These are phyloP conservation scores for Debaryomyces hansenii DNA, from an alignment of 805 yeast species.

Conservation along the genomic window DNA sequence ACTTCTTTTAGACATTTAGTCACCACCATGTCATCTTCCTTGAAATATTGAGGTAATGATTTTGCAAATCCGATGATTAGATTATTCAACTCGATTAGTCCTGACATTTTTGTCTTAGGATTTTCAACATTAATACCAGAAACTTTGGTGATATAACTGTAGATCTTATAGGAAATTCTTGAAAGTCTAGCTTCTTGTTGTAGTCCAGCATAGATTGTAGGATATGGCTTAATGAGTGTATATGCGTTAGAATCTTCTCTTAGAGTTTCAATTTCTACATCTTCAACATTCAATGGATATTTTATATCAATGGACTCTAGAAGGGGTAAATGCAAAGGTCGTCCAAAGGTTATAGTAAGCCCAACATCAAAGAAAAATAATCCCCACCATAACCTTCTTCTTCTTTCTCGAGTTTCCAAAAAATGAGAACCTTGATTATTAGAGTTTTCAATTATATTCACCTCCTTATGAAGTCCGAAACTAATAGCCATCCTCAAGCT, in stretches of 20 bases:
- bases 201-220: slow-evolving; percentile 60
- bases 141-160: not conserved
- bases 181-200: slow-evolving; percentile 56
- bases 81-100: slow-evolving; percentile 40
- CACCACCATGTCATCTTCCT: slow-evolving; percentile 33
- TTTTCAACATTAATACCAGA: not conserved
- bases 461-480: slow-evolving; percentile 59
- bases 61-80: slow-evolving; percentile 41
- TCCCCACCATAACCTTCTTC: slow-evolving; percentile 71
- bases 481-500: slow-evolving; percentile 69
- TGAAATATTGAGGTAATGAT: slow-evolving; percentile 48
- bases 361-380: slow-evolving; percentile 62
- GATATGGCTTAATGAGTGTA: slow-evolving; percentile 22
- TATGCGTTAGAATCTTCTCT: slow-evolving; percentile 14
- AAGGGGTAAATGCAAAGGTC: slow-evolving; percentile 58
- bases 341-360: slow-evolving; percentile 62
- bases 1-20: slow-evolving; percentile 17
- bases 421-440: slow-evolving; percentile 9
- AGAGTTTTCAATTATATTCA: slow-evolving; percentile 11
- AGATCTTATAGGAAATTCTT: slow-evolving; percentile 27
- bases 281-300: slow-evolving; percentile 52
- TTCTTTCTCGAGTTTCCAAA: slow-evolving; percentile 43
- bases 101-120: not conserved
- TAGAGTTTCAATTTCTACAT: slow-evolving; percentile 33
- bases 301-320: slow-evolving; percentile 49